phyloP scores from a whole-genome alignment of 2,329 filamentous ascomycete genomes.

The Aspergillaceae sp. region DNA sequence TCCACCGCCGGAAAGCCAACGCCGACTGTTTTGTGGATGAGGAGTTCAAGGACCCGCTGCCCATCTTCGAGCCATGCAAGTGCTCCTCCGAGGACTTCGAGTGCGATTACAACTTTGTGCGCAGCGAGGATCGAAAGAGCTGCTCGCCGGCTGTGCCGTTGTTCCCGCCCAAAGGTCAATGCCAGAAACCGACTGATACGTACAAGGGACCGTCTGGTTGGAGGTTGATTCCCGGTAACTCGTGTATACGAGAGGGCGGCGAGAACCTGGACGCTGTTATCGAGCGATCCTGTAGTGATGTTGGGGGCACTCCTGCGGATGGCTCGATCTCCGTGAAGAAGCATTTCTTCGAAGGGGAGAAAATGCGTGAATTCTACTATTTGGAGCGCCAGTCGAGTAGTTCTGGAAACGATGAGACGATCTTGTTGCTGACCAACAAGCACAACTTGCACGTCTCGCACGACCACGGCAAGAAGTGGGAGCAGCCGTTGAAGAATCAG shows the following conservation, averaged over 20 bases:
- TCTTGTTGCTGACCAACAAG: conserved; percentile 52
- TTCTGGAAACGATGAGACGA: conserved; percentile 61
- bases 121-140: conserved; percentile 55
- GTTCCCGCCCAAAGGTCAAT: conserved; percentile 60
- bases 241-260: conserved; percentile 55
- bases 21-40: conserved; percentile 82
- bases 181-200: conserved; percentile 60
- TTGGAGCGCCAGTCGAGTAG: conserved; percentile 66
- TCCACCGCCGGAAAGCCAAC: conserved; percentile 72
- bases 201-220: conserved; percentile 86
- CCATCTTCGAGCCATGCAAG: conserved; percentile 64
- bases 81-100: conserved; percentile 84
- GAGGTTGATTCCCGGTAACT: conserved; percentile 79
- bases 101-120: conserved; percentile 87
- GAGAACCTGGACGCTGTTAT: conserved; percentile 62
- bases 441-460: conserved; percentile 63
- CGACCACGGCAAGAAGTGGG: conserved; percentile 86
- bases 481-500: conserved; percentile 59
- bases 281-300: conserved; percentile 67
- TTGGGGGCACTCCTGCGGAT: conserved; percentile 44
- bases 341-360: conserved; percentile 54
- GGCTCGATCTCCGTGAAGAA: conserved; percentile 58
- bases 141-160: conserved; percentile 60
- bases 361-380: conserved; percentile 57
- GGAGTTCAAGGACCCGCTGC: conserved; percentile 69